These are phyloP conservation scores for Diaporthe vaccinii DNA, from an alignment of 2,329 filamentous ascomycete species.

Conservation along the genomic window DNA sequence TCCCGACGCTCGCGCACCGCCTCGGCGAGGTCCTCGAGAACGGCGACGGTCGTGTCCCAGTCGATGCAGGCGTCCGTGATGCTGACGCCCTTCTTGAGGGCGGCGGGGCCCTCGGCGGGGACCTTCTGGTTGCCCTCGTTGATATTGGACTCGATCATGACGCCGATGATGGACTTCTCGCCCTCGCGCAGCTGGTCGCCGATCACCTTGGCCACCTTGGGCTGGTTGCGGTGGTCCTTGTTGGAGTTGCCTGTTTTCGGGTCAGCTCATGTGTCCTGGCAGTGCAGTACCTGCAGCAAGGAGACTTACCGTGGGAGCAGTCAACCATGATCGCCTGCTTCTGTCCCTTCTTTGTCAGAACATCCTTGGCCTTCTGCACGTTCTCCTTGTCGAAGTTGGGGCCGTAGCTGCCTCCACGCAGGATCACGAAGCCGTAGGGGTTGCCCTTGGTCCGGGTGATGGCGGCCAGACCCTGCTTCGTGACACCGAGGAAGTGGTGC, in stretches of 20 bases:
- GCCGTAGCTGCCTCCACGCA: conserved; percentile 90
- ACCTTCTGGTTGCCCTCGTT: conserved; percentile 92
- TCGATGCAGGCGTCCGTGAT: conserved; percentile 97
- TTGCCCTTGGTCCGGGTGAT: conserved; percentile 95
- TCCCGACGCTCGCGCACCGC: conserved; percentile 83
- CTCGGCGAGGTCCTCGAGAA: conserved; percentile 88
- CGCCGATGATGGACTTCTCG: conserved; percentile 89
- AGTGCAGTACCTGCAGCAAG: not conserved
- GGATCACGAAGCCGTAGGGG: conserved; percentile 96
- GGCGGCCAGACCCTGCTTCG: conserved; percentile 94
- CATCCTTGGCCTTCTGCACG: conserved; percentile 83
- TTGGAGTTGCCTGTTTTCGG: conserved; percentile 82
- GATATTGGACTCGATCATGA: conserved; percentile 99
- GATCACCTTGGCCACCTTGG: conserved; percentile 86
- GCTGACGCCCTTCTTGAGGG: conserved; percentile 88
- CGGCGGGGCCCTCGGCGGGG: conserved; percentile 82
- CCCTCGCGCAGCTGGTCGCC: conserved; percentile 89
- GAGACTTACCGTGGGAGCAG: conserved; percentile 87
- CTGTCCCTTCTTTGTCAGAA: conserved; percentile 84
- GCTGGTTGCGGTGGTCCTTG: conserved; percentile 98
- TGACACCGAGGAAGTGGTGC: conserved; percentile 99
- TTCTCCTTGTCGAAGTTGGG: conserved; percentile 94
- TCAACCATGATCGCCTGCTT: conserved; percentile 96
- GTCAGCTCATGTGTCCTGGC: conserved; percentile 37
- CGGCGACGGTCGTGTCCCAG: conserved; percentile 87